Evolutionary conservation across 1,139 yeast species (phyloP).

Genomic region (Spathaspora jeffriesii): DNA sequence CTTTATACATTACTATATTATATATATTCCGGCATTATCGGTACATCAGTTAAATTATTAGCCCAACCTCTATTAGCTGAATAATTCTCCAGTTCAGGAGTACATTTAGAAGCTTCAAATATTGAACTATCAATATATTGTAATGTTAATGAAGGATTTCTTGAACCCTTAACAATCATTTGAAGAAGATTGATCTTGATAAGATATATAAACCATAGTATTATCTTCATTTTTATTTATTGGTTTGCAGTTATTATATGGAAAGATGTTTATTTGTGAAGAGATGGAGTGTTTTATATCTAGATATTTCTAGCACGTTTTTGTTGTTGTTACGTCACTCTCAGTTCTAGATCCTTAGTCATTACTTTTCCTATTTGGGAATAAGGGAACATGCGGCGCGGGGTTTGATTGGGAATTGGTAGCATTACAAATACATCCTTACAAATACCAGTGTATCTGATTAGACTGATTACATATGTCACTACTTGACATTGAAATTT

Average conservation of each 20-base stretch:
- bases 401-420: background rate
- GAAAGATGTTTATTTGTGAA: background rate
- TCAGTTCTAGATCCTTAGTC: background rate
- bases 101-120: slow-evolving; percentile 32
- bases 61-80: slow-evolving; percentile 14
- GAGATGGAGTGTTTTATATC: background rate
- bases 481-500: too few relatives aligned
- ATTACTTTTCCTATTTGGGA: background rate
- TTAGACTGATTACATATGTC: too few relatives aligned
- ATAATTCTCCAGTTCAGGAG: slow-evolving; percentile 18
- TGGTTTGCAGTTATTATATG: background rate
- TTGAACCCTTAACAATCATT: slow-evolving; percentile 34
- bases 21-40: slow-evolving; percentile 16
- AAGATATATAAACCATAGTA: slow-evolving; percentile 34
- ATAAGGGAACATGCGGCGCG: background rate
- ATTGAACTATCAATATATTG: slow-evolving; percentile 37
- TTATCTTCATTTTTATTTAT: slow-evolving; percentile 27
- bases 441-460: background rate
- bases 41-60: slow-evolving; percentile 31
- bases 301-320: background rate
- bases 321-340: background rate
- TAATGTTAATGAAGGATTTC: slow-evolving; percentile 32
- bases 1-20: too few relatives aligned
- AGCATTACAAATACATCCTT: background rate
- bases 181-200: slow-evolving; percentile 40